These are phyloP conservation scores for Spizellomyces punctatus DNA, from an alignment of 192 early-diverging fungal species.

Conservation along the genomic window DNA sequence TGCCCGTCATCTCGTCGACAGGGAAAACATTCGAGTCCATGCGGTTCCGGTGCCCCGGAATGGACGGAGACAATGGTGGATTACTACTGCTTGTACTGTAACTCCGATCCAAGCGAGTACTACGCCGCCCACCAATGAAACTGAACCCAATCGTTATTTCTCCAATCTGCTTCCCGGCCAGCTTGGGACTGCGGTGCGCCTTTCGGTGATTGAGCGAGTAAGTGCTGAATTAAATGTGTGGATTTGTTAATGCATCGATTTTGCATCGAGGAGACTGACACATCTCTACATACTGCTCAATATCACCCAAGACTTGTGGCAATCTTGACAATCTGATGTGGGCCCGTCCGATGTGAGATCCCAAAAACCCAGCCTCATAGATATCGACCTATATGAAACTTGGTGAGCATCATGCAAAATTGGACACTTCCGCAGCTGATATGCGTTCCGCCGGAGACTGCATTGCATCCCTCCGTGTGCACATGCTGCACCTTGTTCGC, in stretches of 20 bases:
- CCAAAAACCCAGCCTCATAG: constrained; percentile 28
- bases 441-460: too few species aligned
- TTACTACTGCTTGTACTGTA: not conserved
- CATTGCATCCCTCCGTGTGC: not conserved
- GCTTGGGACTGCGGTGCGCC: constrained; percentile 22
- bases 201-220: constrained; percentile 30
- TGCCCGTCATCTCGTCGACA: constrained; percentile 5
- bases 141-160: constrained; percentile 28
- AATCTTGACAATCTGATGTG: constrained; percentile 27
- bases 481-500: not conserved
- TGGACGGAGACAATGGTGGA: not conserved
- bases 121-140: constrained; percentile 20
- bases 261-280: too few species aligned
- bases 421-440: too few species aligned
- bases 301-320: constrained; percentile 27
- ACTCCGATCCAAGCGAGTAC: constrained; percentile 1
- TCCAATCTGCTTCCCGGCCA: constrained; percentile 21
- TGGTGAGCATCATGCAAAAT: too few species aligned
- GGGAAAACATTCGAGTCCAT: not conserved
- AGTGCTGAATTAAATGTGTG: constrained; percentile 12
- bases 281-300: constrained; percentile 19
- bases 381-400: constrained; percentile 5
- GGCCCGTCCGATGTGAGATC: constrained; percentile 33
- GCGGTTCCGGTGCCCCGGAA: not conserved
- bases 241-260: not conserved